phyloP scores from a whole-genome alignment of 2,329 filamentous ascomycete genomes.

The Akanthomyces lecanii region DNA sequence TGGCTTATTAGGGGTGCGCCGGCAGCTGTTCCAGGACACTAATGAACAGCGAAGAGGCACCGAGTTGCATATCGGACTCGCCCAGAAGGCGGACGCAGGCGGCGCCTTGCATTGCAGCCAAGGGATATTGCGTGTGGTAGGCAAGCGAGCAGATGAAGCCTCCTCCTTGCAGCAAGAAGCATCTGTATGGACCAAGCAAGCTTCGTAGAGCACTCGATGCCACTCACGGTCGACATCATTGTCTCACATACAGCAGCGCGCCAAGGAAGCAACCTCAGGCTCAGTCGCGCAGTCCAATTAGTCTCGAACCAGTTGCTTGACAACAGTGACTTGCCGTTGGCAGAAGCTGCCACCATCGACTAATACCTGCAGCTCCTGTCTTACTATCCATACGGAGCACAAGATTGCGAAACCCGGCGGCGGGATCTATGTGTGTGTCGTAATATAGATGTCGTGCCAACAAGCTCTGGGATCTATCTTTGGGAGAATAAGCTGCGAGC shows the following conservation, averaged over 20 bases:
- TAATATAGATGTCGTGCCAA: neutral
- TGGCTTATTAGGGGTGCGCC: neutral
- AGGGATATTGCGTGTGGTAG: neutral
- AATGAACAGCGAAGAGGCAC: neutral
- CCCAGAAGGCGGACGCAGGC: neutral
- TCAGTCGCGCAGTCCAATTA: neutral
- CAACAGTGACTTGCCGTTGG: neutral
- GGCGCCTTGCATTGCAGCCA: neutral
- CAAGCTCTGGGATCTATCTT: neutral
- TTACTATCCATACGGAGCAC: neutral
- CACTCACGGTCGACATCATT: neutral
- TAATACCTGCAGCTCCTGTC: neutral
- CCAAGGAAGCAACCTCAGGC: slow-evolving; percentile 1
- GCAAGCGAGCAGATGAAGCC: neutral
- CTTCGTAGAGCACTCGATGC: neutral
- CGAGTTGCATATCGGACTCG: neutral
- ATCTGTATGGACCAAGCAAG: neutral
- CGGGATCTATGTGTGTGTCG: neutral
- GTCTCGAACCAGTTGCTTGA: neutral
- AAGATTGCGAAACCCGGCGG: neutral
- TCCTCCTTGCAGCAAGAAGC: neutral
- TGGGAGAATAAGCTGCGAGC: neutral
- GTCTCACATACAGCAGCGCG: neutral
- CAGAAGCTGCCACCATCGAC: neutral
- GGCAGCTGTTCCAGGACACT: neutral